Evolutionary conservation across 1,284 basidiomycete species (phyloP), one percentile per base, ranked within the genome.

Genomic region (Hemileia vastatrix): DNA sequence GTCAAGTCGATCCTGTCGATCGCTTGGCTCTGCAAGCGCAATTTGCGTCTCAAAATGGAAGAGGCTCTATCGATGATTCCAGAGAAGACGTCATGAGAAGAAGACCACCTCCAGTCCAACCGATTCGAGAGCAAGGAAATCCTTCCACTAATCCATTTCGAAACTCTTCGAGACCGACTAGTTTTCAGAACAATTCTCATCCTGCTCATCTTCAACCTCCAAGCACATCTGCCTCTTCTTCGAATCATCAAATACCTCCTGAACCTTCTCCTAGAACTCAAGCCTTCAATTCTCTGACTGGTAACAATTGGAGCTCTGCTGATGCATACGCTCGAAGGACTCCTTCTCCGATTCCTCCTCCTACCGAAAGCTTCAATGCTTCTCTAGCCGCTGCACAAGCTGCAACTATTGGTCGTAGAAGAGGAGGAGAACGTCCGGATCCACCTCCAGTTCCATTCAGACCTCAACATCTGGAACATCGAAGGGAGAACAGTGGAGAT

Each of bases 361-460:
- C 36, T 11, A 40, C 36, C 15, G 66, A 57, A 2, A 64, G 68
- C 9, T 54, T 69, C 1, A 60, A 58, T 3, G 66, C 64, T 18
- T 63, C 64, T 11, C 64, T 69, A 21, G 65, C 66, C 6, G 68
- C 68, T 11, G 66, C 65, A 5, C 66, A 67, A 27, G 65, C 68
- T 4, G 68, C 68, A n/a, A 57, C 66, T 2, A 54, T 65, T n/a
- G 60, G 66, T 11, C 47, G 67, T 15, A 40, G 36, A 15, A 40
- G 36, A 40, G 36, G 36, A 40, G 36, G 36, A 9, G 36, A 40
- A 40, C 8, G 36, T 11, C 9, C 9, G 15, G 36, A 40, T 40
- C 36, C 36, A 11, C 36, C 36, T 11, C 36, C 36, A 11, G 36
- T 40, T 15, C 36, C 36, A 11, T 40, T 40, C 36, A 40, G 36